Percentiles rank a stretch among this genome's conserved stretches.
Evolutionary conservation across 345 rosid genomes (phyloP).

Genomic region (Angophora floribunda): DNA sequence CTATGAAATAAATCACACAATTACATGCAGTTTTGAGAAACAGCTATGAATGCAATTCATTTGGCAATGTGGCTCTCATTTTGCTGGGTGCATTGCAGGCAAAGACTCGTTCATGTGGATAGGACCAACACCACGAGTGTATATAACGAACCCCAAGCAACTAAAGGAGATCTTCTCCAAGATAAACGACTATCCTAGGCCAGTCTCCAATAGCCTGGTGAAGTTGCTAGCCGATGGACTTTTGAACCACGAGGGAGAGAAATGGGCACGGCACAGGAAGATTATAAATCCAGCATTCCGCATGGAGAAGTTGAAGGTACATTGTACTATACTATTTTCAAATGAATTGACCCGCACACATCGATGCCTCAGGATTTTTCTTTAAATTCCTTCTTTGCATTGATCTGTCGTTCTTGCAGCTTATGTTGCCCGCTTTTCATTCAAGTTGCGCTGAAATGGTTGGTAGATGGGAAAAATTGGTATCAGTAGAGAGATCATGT

Average conservation of each 20-base stretch:
- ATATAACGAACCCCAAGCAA: conserved; percentile 29
- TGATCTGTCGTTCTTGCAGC: not conserved
- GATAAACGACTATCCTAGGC: conserved; percentile 19
- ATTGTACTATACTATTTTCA: not conserved
- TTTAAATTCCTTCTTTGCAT: not conserved
- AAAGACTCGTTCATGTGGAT: conserved; percentile 31
- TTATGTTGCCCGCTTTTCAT: not conserved
- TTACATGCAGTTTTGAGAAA: not conserved
- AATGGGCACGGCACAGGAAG: conserved; percentile 42
- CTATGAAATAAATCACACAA: not conserved
- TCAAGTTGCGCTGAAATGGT: conserved; percentile 18
- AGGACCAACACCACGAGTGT: conserved; percentile 34
- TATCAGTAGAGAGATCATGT: not conserved
- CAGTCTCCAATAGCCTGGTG: conserved; percentile 9
- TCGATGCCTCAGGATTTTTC: not conserved
- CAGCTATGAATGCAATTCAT: not conserved
- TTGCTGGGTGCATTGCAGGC: conserved; percentile 12
- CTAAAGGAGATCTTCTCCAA: conserved; percentile 36
- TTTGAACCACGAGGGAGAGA: conserved; percentile 22
- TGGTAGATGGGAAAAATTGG: conserved; percentile 7
- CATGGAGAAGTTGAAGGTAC: conserved; percentile 48
- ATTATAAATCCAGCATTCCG: conserved; percentile 47
- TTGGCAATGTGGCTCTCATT: not conserved
- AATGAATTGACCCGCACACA: not conserved
- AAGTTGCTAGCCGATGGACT: conserved; percentile 25